These are phyloP conservation scores for Schizonepeta tenuifolia DNA, from an alignment of 257 asterid species.

Conservation along the genomic window DNA sequence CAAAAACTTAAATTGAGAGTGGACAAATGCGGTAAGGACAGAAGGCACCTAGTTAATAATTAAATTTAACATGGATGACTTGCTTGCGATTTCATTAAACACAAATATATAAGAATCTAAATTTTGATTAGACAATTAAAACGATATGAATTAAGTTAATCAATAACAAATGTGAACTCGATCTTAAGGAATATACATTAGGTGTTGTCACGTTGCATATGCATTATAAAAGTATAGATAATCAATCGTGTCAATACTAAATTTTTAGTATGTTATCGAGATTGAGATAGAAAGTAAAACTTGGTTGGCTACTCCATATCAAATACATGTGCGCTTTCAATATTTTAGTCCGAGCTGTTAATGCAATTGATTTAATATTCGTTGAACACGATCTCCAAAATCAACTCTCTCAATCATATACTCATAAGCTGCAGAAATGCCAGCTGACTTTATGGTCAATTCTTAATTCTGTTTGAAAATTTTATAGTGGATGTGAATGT, in stretches of 20 bases:
- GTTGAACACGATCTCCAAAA: background rate
- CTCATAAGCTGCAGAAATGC: background rate
- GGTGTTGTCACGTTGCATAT: background rate
- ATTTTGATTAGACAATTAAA: background rate
- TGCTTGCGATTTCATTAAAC: no score
- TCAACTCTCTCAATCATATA: background rate
- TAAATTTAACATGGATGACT: no score
- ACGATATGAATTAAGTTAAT: background rate
- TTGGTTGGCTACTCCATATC: background rate
- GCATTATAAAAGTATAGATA: background rate
- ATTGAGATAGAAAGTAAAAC: constrained; percentile 1
- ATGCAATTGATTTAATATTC: background rate
- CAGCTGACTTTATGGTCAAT: background rate
- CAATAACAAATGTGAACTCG: background rate
- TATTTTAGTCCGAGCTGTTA: no score
- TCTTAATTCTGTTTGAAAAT: no score
- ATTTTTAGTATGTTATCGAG: background rate
- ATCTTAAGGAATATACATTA: background rate
- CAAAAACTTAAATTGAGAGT: no score
- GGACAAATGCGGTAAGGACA: no score
- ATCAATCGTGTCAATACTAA: background rate
- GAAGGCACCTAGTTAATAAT: no score
- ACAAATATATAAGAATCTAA: no score
- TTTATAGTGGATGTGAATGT: no score
- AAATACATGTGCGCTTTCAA: background rate